Evolutionary conservation across 1,284 basidiomycete species (phyloP).

Genomic region (Moesziomyces aphidis): DNA sequence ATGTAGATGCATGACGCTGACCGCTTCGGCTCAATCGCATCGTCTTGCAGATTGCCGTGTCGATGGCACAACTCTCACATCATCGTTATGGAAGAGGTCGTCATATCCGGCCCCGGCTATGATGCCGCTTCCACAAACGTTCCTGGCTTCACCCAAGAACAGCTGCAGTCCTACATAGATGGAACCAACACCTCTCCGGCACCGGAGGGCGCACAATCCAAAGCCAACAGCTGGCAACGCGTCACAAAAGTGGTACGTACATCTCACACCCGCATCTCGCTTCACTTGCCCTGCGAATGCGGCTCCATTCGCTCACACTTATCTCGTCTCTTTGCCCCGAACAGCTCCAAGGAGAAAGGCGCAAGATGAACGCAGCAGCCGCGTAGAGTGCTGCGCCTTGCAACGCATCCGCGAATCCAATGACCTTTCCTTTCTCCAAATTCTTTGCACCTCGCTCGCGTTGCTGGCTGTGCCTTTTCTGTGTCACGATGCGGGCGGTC

Average conservation of each 20-base stretch:
- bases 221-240: slow-evolving; percentile 60
- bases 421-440: background rate
- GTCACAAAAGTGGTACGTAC: slow-evolving; percentile 62
- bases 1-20: background rate
- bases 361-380: slow-evolving; percentile 38
- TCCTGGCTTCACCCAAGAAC: slow-evolving; percentile 47
- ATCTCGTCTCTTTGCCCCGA: background rate
- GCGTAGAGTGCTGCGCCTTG: background rate
- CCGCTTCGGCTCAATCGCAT: background rate
- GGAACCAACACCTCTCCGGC: slow-evolving; percentile 29
- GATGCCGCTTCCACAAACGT: slow-evolving; percentile 58
- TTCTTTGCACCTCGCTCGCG: background rate
- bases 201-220: slow-evolving; percentile 50
- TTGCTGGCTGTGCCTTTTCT: background rate
- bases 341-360: slow-evolving; percentile 58
- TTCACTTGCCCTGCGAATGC: background rate
- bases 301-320: background rate
- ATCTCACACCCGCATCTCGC: background rate
- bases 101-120: slow-evolving; percentile 59
- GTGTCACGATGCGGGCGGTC: background rate
- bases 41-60: slow-evolving; percentile 53
- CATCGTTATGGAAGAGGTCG: slow-evolving; percentile 66
- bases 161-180: slow-evolving; percentile 49
- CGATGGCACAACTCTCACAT: slow-evolving; percentile 66
- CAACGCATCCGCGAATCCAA: background rate